These are phyloP conservation scores for Luffa aegyptiaca DNA, from an alignment of 306 rosid genomes.

Conservation along the genomic window DNA sequence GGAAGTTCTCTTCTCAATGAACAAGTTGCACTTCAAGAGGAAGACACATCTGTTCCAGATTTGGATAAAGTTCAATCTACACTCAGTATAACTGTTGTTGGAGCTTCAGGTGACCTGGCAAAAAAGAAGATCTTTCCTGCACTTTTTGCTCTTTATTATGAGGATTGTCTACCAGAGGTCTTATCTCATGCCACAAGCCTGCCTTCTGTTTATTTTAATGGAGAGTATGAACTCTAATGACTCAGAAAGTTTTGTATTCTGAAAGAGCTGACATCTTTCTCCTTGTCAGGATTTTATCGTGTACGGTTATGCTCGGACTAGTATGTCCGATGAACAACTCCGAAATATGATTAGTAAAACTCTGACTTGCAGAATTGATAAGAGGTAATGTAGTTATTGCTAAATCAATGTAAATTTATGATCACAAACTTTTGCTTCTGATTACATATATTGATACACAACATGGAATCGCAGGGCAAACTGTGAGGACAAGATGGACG, in stretches of 20 bases:
- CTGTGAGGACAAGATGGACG: constrained; percentile 84
- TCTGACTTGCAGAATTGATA: constrained; percentile 83
- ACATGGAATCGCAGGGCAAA: constrained; percentile 48
- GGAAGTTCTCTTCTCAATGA: constrained; percentile 44
- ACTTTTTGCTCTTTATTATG: constrained; percentile 87
- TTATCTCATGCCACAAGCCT: background rate
- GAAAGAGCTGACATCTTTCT: constrained; percentile 6
- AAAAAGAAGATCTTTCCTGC: constrained; percentile 96
- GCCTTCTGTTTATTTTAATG: background rate
- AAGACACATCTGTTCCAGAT: constrained; percentile 32
- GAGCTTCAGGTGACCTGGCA: constrained; percentile 99
- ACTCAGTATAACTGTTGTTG: constrained; percentile 81
- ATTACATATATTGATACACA: constrained; percentile 13
- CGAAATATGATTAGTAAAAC: constrained; percentile 75
- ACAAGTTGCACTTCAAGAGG: constrained; percentile 22
- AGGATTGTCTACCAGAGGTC: constrained; percentile 85
- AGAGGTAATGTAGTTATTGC: constrained; percentile 38
- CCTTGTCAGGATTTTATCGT: constrained; percentile 60
- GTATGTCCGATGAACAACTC: constrained; percentile 70
- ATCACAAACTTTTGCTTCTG: background rate
- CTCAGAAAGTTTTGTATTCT: constrained; percentile 7
- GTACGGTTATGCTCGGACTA: constrained; percentile 77
- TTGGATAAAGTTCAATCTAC: constrained; percentile 35
- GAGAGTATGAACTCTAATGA: background rate
- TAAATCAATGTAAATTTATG: background rate